phyloP scores from a whole-genome alignment of 2,329 filamentous ascomycete species.

The Pseudogymnoascus sp. region DNA sequence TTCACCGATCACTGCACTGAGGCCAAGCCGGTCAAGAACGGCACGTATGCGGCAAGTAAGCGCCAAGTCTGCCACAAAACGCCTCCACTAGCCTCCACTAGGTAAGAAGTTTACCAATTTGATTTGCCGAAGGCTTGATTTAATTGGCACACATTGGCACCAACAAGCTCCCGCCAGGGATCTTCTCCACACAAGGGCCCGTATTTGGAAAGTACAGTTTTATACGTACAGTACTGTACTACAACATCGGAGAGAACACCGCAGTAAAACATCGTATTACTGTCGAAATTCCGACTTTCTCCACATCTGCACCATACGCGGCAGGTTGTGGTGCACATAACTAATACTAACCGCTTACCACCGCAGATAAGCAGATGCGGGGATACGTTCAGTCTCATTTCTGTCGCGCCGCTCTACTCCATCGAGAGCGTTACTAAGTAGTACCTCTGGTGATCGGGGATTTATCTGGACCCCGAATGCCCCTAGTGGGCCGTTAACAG shows the following conservation, averaged over 20 bases:
- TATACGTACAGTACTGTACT: background rate
- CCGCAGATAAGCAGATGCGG: background rate
- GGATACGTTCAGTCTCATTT: background rate
- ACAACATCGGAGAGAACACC: background rate
- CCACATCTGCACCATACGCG: background rate
- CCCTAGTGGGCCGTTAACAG: background rate
- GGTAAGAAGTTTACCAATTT: background rate
- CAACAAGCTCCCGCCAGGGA: background rate
- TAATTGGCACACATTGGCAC: background rate
- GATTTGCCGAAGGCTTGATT: conserved; percentile 1
- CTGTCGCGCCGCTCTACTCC: background rate
- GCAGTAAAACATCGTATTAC: background rate
- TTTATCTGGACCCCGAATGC: background rate
- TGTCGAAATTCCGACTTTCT: background rate
- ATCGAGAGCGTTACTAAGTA: background rate
- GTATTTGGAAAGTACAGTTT: background rate
- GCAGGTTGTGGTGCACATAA: background rate
- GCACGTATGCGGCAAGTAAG: background rate
- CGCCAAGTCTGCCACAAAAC: background rate
- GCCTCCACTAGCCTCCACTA: background rate
- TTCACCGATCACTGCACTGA: background rate
- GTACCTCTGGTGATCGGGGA: background rate
- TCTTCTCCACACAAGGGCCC: background rate
- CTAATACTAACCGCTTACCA: background rate
- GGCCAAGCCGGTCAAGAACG: background rate